Percentiles rank a stretch among this genome's conserved stretches.
These are phyloP conservation scores for Arachis stenosperma DNA, from an alignment of 306 rosid genomes.

Conservation along the genomic window DNA sequence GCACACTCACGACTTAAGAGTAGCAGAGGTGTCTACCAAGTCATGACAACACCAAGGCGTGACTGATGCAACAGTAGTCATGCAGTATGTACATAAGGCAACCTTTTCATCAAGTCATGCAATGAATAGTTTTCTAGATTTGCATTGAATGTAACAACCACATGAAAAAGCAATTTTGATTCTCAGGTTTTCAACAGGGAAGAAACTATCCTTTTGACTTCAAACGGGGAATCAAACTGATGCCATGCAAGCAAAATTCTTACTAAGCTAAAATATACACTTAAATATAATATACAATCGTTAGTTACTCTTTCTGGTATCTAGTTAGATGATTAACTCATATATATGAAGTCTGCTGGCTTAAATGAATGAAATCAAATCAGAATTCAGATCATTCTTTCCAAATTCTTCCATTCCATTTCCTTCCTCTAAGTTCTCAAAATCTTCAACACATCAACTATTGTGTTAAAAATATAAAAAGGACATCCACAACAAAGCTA, in stretches of 20 bases:
- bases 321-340: background rate
- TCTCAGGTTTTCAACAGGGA: background rate
- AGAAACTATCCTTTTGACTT: background rate
- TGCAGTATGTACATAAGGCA: conserved; percentile 17
- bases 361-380: no score
- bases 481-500: background rate
- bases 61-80: background rate
- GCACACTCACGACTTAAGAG: conserved; percentile 25
- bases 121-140: background rate
- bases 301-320: background rate
- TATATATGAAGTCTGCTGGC: background rate
- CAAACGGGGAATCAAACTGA: background rate
- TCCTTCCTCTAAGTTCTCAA: background rate
- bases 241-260: background rate
- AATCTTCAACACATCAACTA: background rate
- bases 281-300: background rate
- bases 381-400: background rate
- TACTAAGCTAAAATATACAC: background rate
- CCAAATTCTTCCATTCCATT: background rate
- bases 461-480: background rate
- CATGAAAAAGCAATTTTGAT: conserved; percentile 1
- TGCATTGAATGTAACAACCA: conserved; percentile 9
- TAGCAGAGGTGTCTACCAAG: conserved; percentile 11
- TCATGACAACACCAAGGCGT: background rate
- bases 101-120: background rate